Evolutionary conservation across 495 filamentous ascomycete genomes (phyloP).

Genomic region (Penicillium canescens): DNA sequence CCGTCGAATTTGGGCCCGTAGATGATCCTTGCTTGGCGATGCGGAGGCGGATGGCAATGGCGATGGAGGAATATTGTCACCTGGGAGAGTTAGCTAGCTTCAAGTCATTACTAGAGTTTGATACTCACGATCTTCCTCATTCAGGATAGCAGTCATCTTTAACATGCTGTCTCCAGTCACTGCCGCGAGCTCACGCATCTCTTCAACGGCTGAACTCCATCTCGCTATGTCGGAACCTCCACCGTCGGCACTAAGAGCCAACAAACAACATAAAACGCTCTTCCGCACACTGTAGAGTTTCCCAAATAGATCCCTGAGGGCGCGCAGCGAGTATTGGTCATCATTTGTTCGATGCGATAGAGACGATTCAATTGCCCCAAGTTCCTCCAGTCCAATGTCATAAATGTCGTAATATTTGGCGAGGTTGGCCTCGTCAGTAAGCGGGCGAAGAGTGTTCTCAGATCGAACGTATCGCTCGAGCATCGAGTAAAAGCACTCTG

Average conservation of each 20-base stretch:
- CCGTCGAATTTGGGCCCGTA: constrained; percentile 81
- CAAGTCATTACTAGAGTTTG: background rate
- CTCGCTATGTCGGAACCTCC: constrained; percentile 73
- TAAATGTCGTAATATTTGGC: constrained; percentile 93
- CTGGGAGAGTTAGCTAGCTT: constrained; percentile 31
- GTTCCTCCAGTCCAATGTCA: constrained; percentile 78
- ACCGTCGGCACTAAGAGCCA: constrained; percentile 86
- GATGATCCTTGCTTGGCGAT: constrained; percentile 76
- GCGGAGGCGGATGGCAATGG: constrained; percentile 68
- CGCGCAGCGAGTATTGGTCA: constrained; percentile 74
- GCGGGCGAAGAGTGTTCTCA: constrained; percentile 62
- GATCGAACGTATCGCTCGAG: constrained; percentile 70
- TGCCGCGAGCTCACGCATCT: constrained; percentile 62
- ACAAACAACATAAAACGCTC: constrained; percentile 78
- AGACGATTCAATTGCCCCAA: constrained; percentile 63
- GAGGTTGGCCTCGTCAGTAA: constrained; percentile 75
- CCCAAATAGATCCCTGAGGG: constrained; percentile 75
- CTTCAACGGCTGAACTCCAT: constrained; percentile 78
- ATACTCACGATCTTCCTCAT: constrained; percentile 78
- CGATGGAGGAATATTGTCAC: constrained; percentile 57
- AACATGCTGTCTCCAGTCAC: constrained; percentile 53
- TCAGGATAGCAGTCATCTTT: constrained; percentile 68
- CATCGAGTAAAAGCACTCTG: constrained; percentile 64
- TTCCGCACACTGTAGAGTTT: constrained; percentile 79
- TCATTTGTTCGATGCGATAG: constrained; percentile 64